Evolutionary conservation across 1,284 basidiomycete genomes (phyloP).

Genomic region (Trichosporon faecale): DNA sequence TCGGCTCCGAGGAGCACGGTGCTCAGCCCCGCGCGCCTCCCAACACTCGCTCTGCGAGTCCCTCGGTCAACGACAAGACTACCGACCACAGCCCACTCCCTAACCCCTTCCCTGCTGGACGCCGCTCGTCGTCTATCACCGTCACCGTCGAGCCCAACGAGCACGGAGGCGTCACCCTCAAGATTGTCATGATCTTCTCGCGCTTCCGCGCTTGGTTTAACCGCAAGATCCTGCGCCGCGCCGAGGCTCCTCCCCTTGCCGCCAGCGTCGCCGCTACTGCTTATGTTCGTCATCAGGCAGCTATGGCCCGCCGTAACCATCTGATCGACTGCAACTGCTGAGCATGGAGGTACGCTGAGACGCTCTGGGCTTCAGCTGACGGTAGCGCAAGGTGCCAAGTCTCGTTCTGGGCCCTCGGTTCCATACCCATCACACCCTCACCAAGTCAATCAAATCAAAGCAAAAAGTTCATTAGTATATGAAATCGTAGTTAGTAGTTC

Average conservation of each 20-base stretch:
- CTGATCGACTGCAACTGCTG: not conserved
- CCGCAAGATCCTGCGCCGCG: not conserved
- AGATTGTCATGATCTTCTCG: not conserved
- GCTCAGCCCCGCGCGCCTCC: not conserved
- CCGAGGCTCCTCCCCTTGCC: no score
- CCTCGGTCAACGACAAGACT: not conserved
- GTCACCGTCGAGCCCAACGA: not conserved
- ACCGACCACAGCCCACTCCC: not conserved
- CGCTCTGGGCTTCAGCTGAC: not conserved
- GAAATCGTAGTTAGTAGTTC: no score
- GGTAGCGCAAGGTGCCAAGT: not conserved
- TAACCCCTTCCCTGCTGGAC: not conserved
- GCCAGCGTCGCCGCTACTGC: not conserved
- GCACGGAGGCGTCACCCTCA: not conserved
- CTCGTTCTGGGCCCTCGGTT: not conserved
- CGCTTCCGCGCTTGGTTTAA: not conserved
- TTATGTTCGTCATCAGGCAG: not conserved
- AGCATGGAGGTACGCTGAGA: not conserved
- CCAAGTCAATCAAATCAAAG: no score
- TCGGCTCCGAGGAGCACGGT: not conserved
- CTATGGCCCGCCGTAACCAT: not conserved
- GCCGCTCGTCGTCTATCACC: not conserved
- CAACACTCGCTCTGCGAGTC: not conserved
- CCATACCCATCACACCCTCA: no score
- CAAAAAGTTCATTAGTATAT: no score